Evolutionary conservation across 371 early-diverging fungal genomes (phyloP).

Genomic region (Lichtheimia ornata): DNA sequence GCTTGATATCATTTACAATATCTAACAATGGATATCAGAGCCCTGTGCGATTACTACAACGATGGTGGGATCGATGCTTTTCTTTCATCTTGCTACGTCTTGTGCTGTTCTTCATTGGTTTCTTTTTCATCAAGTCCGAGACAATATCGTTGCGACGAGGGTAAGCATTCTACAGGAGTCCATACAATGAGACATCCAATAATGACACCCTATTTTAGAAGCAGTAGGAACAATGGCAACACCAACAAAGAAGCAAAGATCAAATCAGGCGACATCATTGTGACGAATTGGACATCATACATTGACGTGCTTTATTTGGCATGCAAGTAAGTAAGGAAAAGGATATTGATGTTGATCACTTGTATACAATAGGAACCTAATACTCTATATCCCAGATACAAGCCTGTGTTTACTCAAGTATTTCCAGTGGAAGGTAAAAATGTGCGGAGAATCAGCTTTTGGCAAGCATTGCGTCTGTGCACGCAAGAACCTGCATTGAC

Average conservation of each 20-base stretch:
- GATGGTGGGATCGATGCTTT: conserved; percentile 41
- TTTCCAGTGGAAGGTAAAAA: conserved; percentile 43
- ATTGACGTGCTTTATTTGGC: conserved; percentile 81
- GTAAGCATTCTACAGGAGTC: conserved; percentile 21
- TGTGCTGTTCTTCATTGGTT: conserved; percentile 63
- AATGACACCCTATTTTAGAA: background rate
- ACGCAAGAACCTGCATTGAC: conserved; percentile 47
- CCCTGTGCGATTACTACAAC: conserved; percentile 35
- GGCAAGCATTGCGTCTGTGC: conserved; percentile 58
- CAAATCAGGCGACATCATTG: conserved; percentile 69
- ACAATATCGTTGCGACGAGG: conserved; percentile 55
- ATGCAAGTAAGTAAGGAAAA: conserved; percentile 40
- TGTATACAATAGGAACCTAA: conserved; percentile 1
- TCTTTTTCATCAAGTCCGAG: conserved; percentile 64
- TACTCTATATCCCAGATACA: conserved; percentile 37
- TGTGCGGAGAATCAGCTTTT: conserved; percentile 54
- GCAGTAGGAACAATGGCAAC: conserved; percentile 5
- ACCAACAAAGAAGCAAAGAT: conserved; percentile 20
- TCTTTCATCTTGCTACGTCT: conserved; percentile 42
- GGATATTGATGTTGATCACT: background rate
- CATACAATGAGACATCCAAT: no score
- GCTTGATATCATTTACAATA: background rate
- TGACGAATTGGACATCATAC: conserved; percentile 86
- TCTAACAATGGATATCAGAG: background rate
- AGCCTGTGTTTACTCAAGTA: conserved; percentile 77